Evolutionary conservation across 2,329 filamentous ascomycete genomes (phyloP).

Genomic region (Rhexocercosporidium sp.): DNA sequence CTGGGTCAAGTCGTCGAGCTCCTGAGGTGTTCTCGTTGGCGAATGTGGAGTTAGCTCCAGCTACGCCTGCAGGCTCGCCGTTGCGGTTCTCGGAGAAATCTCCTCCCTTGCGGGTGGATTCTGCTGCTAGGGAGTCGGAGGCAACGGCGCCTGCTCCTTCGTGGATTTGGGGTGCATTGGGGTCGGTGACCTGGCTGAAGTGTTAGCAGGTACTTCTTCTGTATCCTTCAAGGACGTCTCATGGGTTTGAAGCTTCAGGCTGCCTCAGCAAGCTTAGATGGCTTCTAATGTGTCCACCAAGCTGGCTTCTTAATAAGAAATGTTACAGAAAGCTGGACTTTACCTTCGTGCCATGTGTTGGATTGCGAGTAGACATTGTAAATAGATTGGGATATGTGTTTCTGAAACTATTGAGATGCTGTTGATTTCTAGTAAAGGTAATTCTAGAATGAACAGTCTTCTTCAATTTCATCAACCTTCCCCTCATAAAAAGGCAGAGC

Average conservation of each 20-base stretch:
- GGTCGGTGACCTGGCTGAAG: conserved; percentile 51
- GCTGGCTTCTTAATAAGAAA: conserved; percentile 42
- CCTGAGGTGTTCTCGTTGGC: conserved; percentile 60
- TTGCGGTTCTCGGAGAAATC: conserved; percentile 64
- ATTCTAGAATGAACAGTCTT: background rate
- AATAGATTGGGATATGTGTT: background rate
- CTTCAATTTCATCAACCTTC: background rate
- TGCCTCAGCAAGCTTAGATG: background rate
- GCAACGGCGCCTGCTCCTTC: conserved; percentile 70
- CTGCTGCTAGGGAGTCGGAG: conserved; percentile 75
- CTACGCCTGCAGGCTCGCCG: conserved; percentile 54
- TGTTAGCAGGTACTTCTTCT: conserved; percentile 33
- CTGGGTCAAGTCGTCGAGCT: conserved; percentile 54
- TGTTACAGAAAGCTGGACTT: conserved; percentile 2
- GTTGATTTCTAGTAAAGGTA: background rate
- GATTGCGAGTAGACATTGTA: conserved; percentile 44
- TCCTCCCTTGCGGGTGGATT: conserved; percentile 67
- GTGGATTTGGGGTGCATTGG: conserved; percentile 50
- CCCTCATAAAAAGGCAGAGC: conserved; percentile 8
- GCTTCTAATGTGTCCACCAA: background rate
- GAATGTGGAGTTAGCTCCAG: conserved; percentile 57
- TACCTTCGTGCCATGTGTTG: conserved; percentile 34
- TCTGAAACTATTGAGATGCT: background rate
- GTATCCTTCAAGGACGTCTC: background rate
- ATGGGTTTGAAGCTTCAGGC: background rate